Evolutionary conservation across 1,284 basidiomycete genomes (phyloP).

Genomic region (Apiotrichum sp.): DNA sequence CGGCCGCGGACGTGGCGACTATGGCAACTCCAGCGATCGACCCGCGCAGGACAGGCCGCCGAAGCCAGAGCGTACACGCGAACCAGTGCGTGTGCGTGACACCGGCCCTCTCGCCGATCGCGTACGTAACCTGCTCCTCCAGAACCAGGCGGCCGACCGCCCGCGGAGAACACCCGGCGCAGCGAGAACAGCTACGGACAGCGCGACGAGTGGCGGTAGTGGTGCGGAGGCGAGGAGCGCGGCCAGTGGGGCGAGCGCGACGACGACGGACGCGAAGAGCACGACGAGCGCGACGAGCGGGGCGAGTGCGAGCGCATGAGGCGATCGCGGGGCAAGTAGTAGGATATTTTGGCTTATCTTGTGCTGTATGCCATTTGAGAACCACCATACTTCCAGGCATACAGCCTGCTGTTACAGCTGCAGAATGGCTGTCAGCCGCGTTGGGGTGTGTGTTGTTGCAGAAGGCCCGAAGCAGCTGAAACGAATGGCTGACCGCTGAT

Average conservation of each 20-base stretch:
- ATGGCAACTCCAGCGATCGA: neutral
- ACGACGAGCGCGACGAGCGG: neutral
- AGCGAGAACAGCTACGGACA: neutral
- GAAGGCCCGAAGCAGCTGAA: no score
- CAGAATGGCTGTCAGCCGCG: no score
- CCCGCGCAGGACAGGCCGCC: neutral
- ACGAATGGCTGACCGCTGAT: no score
- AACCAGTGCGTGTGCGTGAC: constrained; percentile 29
- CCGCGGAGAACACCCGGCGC: neutral
- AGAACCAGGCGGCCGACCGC: constrained; percentile 17
- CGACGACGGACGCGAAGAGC: neutral
- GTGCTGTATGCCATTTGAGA: no score
- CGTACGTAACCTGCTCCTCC: constrained; percentile 29
- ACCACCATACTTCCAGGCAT: no score
- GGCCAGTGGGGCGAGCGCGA: neutral
- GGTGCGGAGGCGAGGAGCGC: no score
- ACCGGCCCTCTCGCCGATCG: constrained; percentile 26
- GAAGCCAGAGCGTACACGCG: constrained; percentile 22
- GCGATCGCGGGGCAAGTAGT: no score
- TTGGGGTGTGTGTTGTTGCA: no score
- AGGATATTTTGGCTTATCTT: no score
- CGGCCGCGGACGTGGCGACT: neutral
- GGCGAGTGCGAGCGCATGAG: neutral
- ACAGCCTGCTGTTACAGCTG: no score
- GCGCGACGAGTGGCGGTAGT: no score